A percentile compares a stretch with the other conserved stretches of the same genome.
These are phyloP conservation scores for Syzygium grande DNA, from an alignment of 345 rosid species.

Conservation along the genomic window DNA sequence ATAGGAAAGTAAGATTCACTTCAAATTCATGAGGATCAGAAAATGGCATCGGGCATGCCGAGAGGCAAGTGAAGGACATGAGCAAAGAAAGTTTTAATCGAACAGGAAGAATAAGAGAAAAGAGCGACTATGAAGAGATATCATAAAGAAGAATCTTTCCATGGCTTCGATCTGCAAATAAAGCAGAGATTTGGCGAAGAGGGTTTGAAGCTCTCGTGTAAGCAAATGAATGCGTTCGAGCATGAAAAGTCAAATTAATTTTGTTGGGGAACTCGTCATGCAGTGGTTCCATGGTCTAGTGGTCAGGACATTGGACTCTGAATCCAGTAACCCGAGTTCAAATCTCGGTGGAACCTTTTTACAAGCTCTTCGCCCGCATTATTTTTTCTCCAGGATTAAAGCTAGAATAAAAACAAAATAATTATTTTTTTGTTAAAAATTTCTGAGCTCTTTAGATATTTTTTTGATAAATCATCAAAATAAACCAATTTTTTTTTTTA, in stretches of 20 bases:
- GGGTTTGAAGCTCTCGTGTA: neutral
- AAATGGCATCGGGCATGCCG: neutral
- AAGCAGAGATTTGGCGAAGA: neutral
- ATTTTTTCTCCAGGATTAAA: neutral
- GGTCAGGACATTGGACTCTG: conserved; percentile 93
- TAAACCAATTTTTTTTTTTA: too few species aligned
- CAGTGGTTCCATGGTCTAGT: conserved; percentile 54
- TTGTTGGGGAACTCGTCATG: too few species aligned
- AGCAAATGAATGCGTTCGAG: too few species aligned
- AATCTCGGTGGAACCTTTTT: conserved; percentile 76
- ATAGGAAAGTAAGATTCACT: neutral
- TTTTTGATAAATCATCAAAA: too few species aligned
- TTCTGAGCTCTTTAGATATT: too few species aligned
- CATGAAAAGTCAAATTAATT: too few species aligned
- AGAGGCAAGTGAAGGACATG: neutral
- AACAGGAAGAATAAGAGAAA: neutral
- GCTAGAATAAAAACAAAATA: neutral
- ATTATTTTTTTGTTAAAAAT: neutral
- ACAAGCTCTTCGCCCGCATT: neutral
- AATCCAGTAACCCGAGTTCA: conserved; percentile 98
- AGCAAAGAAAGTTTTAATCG: neutral
- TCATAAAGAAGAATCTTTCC: neutral
- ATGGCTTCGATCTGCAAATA: neutral
- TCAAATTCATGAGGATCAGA: neutral
- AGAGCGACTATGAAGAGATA: neutral